A percentile compares a stretch with the other conserved stretches of the same genome.
Conservation (phyloP, 169 alveolate genomes). For the Eimeria zaria region DNA sequence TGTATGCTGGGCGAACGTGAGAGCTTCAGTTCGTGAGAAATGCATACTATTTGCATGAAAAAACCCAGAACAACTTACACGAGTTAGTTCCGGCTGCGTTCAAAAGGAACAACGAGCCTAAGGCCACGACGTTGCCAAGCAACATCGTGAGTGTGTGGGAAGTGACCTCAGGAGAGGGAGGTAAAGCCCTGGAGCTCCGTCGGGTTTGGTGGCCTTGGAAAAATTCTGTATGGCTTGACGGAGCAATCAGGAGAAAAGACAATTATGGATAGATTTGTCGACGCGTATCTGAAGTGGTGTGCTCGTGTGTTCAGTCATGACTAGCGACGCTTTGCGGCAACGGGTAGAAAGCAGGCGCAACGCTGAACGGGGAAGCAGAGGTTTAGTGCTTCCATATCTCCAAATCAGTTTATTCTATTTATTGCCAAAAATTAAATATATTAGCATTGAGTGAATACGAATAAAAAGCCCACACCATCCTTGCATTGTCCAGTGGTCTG, state of each 20-base stretch:
- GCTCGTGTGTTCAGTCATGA: background rate
- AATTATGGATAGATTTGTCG: background rate
- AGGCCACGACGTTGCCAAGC: conserved; percentile 49
- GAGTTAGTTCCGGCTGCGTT: conserved; percentile 29
- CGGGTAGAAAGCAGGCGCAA: conserved; percentile 16
- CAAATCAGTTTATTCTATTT: background rate
- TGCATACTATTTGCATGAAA: background rate
- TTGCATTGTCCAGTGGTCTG: background rate
- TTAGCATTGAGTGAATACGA: too few species aligned
- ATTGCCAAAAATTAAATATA: background rate
- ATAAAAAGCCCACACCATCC: background rate
- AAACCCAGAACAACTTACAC: background rate
- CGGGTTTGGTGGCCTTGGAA: background rate
- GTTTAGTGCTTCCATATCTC: background rate
- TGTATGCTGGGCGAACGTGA: too few species aligned
- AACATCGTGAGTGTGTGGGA: conserved; percentile 45
- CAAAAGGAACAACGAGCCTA: conserved; percentile 25
- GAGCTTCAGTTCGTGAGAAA: too few species aligned
- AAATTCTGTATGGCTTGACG: background rate
- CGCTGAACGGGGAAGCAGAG: conserved; percentile 17
- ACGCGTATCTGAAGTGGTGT: background rate
- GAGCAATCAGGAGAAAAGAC: conserved; percentile 2
- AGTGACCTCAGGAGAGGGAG: conserved; percentile 37
- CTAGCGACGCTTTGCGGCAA: conserved; percentile 40
- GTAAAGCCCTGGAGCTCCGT: conserved; percentile 12